Conservation (phyloP, 805 yeast species). For the Candida nonsorbophila region DNA sequence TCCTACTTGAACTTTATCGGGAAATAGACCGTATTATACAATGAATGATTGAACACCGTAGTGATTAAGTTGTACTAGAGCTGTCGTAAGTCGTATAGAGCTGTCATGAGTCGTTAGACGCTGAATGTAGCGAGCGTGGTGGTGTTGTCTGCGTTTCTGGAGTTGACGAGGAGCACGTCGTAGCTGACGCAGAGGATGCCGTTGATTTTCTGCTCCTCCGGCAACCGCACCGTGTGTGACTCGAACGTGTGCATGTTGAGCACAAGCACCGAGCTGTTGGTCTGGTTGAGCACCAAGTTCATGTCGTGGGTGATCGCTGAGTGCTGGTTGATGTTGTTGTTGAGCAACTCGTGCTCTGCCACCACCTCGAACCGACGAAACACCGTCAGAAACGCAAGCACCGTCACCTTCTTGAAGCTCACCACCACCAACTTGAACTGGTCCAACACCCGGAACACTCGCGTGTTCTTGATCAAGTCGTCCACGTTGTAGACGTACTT, state of each 20-base stretch:
- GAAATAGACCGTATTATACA: constrained; percentile 4
- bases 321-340: constrained; percentile 9
- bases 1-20: constrained; percentile 36
- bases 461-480: constrained; percentile 9
- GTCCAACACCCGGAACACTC: constrained; percentile 6
- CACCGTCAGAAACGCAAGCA: constrained; percentile 1
- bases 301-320: constrained; percentile 7
- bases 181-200: constrained; percentile 8
- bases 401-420: constrained; percentile 5
- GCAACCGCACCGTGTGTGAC: constrained; percentile 1
- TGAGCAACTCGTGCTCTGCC: constrained; percentile 5
- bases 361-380: constrained; percentile 4
- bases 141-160: constrained; percentile 8
- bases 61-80: not conserved
- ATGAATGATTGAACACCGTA: not conserved
- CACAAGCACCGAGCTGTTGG: constrained; percentile 7
- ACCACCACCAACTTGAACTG: constrained; percentile 5
- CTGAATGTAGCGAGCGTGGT: too few relatives aligned
- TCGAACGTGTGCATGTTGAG: constrained; percentile 5
- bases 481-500: constrained; percentile 3
- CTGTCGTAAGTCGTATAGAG: not conserved
- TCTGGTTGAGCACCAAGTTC: constrained; percentile 7
- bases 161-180: constrained; percentile 5
- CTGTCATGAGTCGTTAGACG: too few relatives aligned
- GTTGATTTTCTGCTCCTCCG: constrained; percentile 7